These are phyloP conservation scores for Dipodascus geniculatus DNA, from an alignment of 805 yeast species.

Conservation along the genomic window DNA sequence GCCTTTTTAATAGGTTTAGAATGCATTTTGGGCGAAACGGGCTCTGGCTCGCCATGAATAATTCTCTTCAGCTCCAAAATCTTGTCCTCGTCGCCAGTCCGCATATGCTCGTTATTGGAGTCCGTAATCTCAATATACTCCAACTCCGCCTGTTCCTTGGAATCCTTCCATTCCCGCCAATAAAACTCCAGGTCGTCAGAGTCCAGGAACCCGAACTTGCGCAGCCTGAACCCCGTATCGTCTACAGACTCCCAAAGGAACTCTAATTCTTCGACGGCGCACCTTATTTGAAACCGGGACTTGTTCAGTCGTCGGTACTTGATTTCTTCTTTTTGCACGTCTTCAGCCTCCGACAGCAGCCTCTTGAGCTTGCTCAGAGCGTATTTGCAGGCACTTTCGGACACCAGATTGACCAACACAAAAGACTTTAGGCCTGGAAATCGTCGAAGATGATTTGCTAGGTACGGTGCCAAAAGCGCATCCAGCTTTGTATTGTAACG, in stretches of 20 bases:
- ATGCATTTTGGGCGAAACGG: too few species aligned
- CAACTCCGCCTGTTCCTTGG: neutral
- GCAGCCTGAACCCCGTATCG: neutral
- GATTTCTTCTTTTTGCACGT: neutral
- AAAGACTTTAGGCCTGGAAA: neutral
- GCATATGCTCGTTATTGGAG: neutral
- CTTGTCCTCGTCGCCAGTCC: neutral
- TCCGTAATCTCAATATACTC: neutral
- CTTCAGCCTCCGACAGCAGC: neutral
- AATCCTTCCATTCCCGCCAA: neutral
- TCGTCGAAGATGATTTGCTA: neutral
- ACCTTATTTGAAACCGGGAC: neutral
- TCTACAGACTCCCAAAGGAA: neutral
- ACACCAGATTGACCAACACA: neutral
- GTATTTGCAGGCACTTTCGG: neutral
- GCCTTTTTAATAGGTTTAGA: too few species aligned
- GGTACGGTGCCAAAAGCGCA: neutral
- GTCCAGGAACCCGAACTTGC: neutral
- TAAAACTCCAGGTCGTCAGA: neutral
- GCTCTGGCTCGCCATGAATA: neutral
- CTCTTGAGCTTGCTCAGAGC: neutral
- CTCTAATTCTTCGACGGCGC: neutral
- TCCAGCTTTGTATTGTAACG: neutral
- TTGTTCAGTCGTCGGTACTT: neutral
- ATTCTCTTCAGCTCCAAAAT: neutral